Base-by-base conservation (phyloP, 148 eudicot genomes). In the Rhododendron griersonianum region DNA sequence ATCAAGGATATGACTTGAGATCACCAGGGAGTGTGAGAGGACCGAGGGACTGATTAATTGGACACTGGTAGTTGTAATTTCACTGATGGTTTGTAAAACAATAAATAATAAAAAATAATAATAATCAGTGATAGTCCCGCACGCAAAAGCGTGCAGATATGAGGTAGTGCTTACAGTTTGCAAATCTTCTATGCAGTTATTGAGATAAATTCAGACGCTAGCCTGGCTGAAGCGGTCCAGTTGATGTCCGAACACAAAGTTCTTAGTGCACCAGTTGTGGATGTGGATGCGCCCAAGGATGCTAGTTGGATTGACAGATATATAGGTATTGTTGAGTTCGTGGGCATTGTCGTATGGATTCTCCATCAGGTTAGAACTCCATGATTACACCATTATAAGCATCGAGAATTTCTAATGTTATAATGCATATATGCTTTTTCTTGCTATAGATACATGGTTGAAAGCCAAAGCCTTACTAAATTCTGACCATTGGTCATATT, bases 311-410 rank as follows among this genome's bases (percentile, higher is more conserved):
- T 95, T 50, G 99, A 96, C 79, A 92, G 98, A 90, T 96, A 96
- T 84, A 86, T 96, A 44, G 99, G 99, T 57, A 89, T 95, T 47
- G 97, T 94, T 3, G 99, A 96, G 86, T 96, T 95, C 85, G 98
- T 98, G 25, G 99, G 99, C 74, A 96, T 96, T 81, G 99, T 94
- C 83, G 98, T 95, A 8, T 96, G 99, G 99, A 94, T 96, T 61
- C 86, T 96, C 78, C 98, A 96, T 86, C 99, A 95, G 98, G 98
- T 95, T 75, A 71, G 89, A 84, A 83, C 41, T n/a, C 75, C 19
- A 25, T 18, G 13, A 33, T 33, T 50, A 39, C 14, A 45, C 14
- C 65, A 7, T 2, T 44, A 10, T 35, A 61, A 16, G 48, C 50
- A 8, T 45, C 10, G 45, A 28, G 2, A 39, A 18, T 8, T 41